Evolutionary conservation across 176 grass and related monocot species (phyloP).

Genomic region (Poa annua): DNA sequence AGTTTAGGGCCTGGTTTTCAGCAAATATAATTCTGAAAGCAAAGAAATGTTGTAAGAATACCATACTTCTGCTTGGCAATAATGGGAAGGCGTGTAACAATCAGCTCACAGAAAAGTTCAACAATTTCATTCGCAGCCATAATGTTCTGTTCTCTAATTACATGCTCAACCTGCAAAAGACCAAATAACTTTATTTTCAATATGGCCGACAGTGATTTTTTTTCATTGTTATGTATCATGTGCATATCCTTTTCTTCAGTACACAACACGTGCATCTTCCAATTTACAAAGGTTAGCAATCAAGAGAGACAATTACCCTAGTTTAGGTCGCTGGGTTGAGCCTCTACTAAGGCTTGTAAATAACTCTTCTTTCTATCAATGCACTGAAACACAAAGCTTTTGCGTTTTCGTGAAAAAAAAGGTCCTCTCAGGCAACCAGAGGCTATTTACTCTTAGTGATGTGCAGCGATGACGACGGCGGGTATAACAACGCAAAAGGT

Average conservation of each 20-base stretch:
- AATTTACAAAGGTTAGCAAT: background rate
- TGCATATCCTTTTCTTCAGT: background rate
- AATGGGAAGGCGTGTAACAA: conserved; percentile 80
- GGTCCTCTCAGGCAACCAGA: no score
- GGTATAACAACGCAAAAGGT: no score
- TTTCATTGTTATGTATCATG: background rate
- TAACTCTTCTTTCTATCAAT: no score
- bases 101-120: conserved; percentile 93
- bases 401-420: no score
- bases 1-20: conserved; percentile 32
- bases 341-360: no score
- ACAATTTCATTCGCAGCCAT: conserved; percentile 93
- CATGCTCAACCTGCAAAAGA: conserved; percentile 85
- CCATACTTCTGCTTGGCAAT: conserved; percentile 90
- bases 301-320: background rate
- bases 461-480: no score
- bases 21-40: background rate
- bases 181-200: conserved; percentile 3
- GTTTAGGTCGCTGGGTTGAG: no score
- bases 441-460: no score
- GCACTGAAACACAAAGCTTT: no score
- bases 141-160: conserved; percentile 94
- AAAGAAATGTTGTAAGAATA: conserved; percentile 16
- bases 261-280: background rate
- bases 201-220: background rate